These are phyloP conservation scores for Phytomonas sp. DNA, from an alignment of 208 protist species.

Conservation along the genomic window DNA sequence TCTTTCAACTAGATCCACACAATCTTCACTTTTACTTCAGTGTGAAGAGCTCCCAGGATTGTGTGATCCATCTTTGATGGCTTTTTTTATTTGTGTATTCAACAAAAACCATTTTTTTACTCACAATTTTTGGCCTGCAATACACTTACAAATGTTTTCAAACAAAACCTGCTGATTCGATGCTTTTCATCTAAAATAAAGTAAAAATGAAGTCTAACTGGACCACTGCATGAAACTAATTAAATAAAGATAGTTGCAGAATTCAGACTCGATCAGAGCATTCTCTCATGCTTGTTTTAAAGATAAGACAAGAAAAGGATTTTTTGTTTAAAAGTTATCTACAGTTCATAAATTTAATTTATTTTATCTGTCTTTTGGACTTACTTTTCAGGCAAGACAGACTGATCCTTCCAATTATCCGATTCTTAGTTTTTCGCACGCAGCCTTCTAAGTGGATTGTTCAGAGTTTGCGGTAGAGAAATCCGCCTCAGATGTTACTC, in stretches of 20 bases:
- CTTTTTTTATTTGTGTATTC: not conserved
- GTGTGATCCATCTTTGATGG: not conserved
- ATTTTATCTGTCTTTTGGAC: slow-evolving; percentile 4
- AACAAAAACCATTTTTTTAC: not conserved
- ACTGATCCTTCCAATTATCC: slow-evolving; percentile 2
- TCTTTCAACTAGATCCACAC: not conserved
- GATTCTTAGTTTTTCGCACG: slow-evolving; percentile 7
- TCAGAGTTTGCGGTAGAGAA: not conserved
- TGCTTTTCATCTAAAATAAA: not conserved
- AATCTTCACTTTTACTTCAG: not conserved
- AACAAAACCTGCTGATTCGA: not conserved
- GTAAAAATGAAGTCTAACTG: not conserved
- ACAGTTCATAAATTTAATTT: not conserved
- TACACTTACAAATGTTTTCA: not conserved
- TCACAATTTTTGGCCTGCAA: not conserved
- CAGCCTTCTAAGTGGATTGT: not conserved
- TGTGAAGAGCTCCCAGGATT: not conserved
- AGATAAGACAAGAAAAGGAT: not conserved
- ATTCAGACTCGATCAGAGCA: not conserved
- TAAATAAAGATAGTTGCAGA: not conserved
- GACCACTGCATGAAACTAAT: not conserved
- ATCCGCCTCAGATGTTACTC: slow-evolving; percentile 2
- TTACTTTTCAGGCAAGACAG: not conserved
- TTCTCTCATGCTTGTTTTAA: not conserved
- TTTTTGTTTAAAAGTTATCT: not conserved